Base-by-base conservation (phyloP, 2,329 filamentous ascomycete species). In the Aspergillus ruber region DNA sequence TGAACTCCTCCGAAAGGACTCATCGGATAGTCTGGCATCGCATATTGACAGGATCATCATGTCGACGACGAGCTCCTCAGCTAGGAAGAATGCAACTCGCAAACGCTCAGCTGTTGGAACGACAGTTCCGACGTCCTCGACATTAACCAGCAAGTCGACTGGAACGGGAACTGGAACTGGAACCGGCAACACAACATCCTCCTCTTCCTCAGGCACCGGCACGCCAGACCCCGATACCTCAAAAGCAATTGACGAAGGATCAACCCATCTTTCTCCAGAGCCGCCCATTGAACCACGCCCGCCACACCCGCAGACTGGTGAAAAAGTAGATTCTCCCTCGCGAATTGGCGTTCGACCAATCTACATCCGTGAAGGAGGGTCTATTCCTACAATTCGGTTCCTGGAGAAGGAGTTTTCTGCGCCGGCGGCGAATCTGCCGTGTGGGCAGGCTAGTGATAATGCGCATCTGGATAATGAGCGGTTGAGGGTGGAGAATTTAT, bases 381-480 rank as follows among this genome's bases (percentile, higher is more conserved):
- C 87, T 0, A 98, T 98, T 56, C 93, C 93, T 0, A 88, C 88
- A 0, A 97, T 97, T 48, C 77, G 93, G 5, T 97, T 97, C 63
- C 65, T 97, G 33, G 91, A 97, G 67, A 95, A 95, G 71, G 89
- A 95, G 60, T 96, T 97, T 63, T 78, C 79, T 2, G 93, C 93
- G 0, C 90, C 90, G 0, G 91, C 93, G 0, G 91, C 91, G 0
- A 90, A 97, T 67, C 71, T 98, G 29, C 94, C 93, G 0, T 96
- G 90, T 61, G 94, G 94, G 0, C 90, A 96, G 69, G 90, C 91
- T 10, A 96, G 88, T 58, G 93, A 98, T 62, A 84, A 85, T 44
- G 93, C 91, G 15, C 93, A 98, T 78, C 70, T 98, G 68, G 88
- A 95, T 62, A 97, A 98, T 61, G 93, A 98, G 76, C 74, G 93